A percentile compares a stretch with the other conserved stretches of the same genome.
phyloP scores from a whole-genome alignment of 495 filamentous ascomycete genomes.

The Daldinia decipiens region DNA sequence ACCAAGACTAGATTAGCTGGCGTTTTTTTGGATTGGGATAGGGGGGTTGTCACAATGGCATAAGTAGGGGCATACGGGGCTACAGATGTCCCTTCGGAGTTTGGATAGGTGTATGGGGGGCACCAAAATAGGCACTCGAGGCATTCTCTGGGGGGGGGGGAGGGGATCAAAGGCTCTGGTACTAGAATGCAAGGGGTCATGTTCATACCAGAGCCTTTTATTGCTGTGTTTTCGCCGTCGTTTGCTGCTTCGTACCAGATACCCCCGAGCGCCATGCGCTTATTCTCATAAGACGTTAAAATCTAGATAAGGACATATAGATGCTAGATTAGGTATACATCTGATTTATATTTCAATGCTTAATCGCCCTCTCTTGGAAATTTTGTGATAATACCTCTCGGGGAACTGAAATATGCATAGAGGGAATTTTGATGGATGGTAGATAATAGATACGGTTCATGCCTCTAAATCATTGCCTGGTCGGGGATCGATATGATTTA shows the following conservation, averaged over 20 bases:
- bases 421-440: too few relatives aligned
- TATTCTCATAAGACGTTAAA: not conserved
- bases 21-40: conserved; percentile 20
- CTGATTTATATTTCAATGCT: not conserved
- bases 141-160: not conserved
- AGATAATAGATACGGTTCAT: too few relatives aligned
- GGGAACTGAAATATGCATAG: not conserved
- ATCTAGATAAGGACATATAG: conserved; percentile 9
- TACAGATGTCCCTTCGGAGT: conserved; percentile 19
- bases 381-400: not conserved
- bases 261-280: conserved; percentile 27
- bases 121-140: conserved; percentile 20
- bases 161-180: not conserved
- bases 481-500: too few relatives aligned
- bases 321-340: conserved; percentile 25
- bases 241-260: conserved; percentile 30
- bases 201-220: too few relatives aligned
- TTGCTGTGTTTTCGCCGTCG: not conserved
- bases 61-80: conserved; percentile 3
- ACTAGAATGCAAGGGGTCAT: not conserved
- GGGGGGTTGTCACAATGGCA: conserved; percentile 10
- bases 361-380: not conserved
- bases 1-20: conserved; percentile 16
- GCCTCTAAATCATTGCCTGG: too few relatives aligned
- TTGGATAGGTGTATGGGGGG: conserved; percentile 23